Evolutionary conservation across 2,329 filamentous ascomycete species (phyloP).

Genomic region (Aureobasidium lini): DNA sequence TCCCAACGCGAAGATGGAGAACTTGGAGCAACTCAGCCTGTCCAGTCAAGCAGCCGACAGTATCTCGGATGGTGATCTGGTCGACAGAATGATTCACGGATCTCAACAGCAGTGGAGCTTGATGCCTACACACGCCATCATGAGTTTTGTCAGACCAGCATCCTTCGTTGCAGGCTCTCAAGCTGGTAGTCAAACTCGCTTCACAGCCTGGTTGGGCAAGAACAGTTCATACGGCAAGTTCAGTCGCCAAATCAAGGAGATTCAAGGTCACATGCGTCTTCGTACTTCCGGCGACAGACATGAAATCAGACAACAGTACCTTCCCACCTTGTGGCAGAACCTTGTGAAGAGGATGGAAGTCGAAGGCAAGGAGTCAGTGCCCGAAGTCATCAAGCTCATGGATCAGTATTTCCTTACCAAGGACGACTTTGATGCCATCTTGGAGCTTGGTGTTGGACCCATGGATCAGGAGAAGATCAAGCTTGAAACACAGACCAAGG

Average conservation of each 20-base stretch:
- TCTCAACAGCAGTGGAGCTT: slow-evolving; percentile 97
- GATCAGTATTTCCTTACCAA: slow-evolving; percentile 92
- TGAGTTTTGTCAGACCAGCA: slow-evolving; percentile 87
- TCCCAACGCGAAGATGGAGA: slow-evolving; percentile 50
- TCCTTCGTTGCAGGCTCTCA: slow-evolving; percentile 80
- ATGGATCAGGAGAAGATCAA: slow-evolving; percentile 69
- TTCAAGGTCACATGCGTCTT: slow-evolving; percentile 94
- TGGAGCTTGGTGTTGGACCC: slow-evolving; percentile 81
- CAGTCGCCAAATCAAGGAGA: slow-evolving; percentile 76
- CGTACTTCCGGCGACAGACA: slow-evolving; percentile 83
- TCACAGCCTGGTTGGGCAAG: slow-evolving; percentile 90
- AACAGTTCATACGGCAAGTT: slow-evolving; percentile 78
- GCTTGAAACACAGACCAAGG: slow-evolving; percentile 78
- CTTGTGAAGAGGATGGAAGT: slow-evolving; percentile 65
- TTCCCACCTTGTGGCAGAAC: slow-evolving; percentile 79
- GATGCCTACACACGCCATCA: slow-evolving; percentile 93
- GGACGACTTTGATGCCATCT: slow-evolving; percentile 88
- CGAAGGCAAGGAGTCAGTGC: slow-evolving; percentile 75
- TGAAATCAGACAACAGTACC: slow-evolving; percentile 88
- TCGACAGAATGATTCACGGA: slow-evolving; percentile 97
- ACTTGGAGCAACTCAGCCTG: slow-evolving; percentile 77
- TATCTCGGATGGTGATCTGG: slow-evolving; percentile 93
- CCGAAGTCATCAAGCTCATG: slow-evolving; percentile 87
- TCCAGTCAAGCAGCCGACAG: slow-evolving; percentile 84
- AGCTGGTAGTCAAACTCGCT: slow-evolving; percentile 56